Base-by-base conservation (phyloP, 163 green algal genomes). In the Scenedesmus sp. region DNA sequence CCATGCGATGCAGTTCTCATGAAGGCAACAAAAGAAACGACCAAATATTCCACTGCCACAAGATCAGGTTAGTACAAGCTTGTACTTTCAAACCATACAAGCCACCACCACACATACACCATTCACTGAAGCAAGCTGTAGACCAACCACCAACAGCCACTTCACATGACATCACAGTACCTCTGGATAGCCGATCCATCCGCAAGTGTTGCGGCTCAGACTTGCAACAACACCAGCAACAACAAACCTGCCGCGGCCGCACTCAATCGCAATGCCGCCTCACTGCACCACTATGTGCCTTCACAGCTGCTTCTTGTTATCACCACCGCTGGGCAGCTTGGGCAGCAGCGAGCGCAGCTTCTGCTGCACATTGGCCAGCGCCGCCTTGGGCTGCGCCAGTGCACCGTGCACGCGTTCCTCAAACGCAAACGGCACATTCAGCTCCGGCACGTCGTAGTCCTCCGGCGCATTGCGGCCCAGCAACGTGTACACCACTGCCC, bases 401-500 rank as follows among this genome's bases (percentile, higher is more conserved):
- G 73, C 90, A 13, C 30, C n/a, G 2, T 22, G 12, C 56, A 88
- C 35, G 7, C 22, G 33, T 42, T 0, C 22, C 90, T 97, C 95
- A 37, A 91, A 91, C 16, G n/a, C 91, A 87, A 97, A 96, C 3
- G 95, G 94, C 30, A 42, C 33, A 85, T 96, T 92, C 46, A 93
- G 85, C 43, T 81, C 90, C 10, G 82, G 81, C 56, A 33, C 59
- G 35, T 93, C 91, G 86, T 96, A 97, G 43, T 95, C 92, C 70
- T 92, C 89, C 0, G 83, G 76, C 0, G 68, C 89, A 46, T 94
- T 88, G 22, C 35, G 61, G 72, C 83, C 87, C 1, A 88, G 42
- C 13, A 91, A n/a, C 10, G 81, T 43, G 86, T 91, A 95, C 78
- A 87, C 93, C n/a, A 56, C 86, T 22, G 93, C 88, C 10, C 91